Conservation (phyloP, 108 stramenopile genomes). For the Skeletonema costatum region DNA sequence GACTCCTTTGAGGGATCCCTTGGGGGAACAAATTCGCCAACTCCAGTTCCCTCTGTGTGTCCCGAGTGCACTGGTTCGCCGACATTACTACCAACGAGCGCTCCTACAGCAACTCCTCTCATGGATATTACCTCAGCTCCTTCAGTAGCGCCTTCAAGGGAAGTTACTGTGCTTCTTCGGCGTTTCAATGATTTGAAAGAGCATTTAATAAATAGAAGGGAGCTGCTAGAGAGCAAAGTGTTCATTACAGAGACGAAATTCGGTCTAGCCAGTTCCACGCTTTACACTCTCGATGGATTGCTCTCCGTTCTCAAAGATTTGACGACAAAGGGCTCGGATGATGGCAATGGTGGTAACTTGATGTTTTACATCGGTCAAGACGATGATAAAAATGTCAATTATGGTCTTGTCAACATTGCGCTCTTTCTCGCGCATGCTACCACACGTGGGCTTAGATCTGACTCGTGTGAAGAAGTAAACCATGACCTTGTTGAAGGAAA, state of each 20-base stretch:
- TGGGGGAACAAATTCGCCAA: constrained; percentile 26
- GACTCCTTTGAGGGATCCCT: constrained; percentile 9
- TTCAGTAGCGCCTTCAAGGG: constrained; percentile 11
- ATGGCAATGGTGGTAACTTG: neutral
- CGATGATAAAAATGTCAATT: constrained; percentile 21
- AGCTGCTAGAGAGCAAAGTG: constrained; percentile 18
- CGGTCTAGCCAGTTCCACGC: constrained; percentile 11
- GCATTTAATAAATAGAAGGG: constrained; percentile 6
- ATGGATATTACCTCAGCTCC: constrained; percentile 4
- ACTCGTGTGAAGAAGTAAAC: constrained; percentile 52
- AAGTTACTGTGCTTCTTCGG: neutral
- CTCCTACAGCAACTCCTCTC: constrained; percentile 23
- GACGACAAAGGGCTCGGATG: constrained; percentile 16
- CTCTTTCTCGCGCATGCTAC: constrained; percentile 53
- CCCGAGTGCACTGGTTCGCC: constrained; percentile 4
- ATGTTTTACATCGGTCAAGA: constrained; percentile 37
- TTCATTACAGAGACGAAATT: constrained; percentile 12
- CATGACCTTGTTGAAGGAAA: constrained; percentile 19
- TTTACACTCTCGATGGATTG: constrained; percentile 42
- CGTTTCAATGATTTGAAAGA: constrained; percentile 10
- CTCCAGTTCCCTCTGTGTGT: constrained; percentile 16
- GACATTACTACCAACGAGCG: constrained; percentile 9
- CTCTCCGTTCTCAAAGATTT: constrained; percentile 26
- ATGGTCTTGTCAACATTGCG: constrained; percentile 32
- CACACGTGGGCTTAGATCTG: constrained; percentile 55